Conservation (phyloP, 2,329 filamentous ascomycete genomes). For the Orbilia blumenaviensis region DNA sequence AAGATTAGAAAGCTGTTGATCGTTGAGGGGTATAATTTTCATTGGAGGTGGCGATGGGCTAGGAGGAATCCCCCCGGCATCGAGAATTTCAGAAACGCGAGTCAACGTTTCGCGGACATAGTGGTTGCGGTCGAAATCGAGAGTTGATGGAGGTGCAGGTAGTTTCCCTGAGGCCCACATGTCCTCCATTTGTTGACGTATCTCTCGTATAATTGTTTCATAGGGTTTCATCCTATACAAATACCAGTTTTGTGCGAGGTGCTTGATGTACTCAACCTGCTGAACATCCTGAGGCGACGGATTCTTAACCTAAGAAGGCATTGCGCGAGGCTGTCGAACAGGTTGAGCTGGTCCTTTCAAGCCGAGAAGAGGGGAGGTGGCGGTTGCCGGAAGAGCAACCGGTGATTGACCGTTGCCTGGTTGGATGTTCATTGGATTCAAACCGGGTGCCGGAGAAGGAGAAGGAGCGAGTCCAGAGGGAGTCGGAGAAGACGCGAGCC, state of each 20-base stretch:
- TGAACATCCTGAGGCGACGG: background rate
- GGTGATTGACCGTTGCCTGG: no score
- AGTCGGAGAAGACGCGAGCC: background rate
- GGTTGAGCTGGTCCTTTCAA: slow-evolving; percentile 1
- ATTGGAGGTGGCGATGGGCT: background rate
- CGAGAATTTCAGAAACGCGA: background rate
- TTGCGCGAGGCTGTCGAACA: slow-evolving; percentile 23
- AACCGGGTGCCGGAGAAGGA: no score
- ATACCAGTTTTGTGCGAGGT: background rate
- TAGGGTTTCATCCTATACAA: background rate
- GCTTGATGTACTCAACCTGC: background rate
- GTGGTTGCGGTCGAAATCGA: background rate
- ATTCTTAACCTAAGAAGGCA: slow-evolving; percentile 34
- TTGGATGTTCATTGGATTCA: no score
- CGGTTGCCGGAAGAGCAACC: no score
- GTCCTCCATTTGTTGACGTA: background rate
- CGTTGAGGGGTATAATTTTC: background rate
- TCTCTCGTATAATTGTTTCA: background rate
- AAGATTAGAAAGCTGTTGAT: background rate
- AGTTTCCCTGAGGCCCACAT: background rate
- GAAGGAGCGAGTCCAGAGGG: no score
- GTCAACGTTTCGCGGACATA: background rate
- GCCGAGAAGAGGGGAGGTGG: no score
- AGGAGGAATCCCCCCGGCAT: background rate
- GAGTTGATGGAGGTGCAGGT: background rate